Evolutionary conservation across 495 filamentous ascomycete genomes (phyloP).

Genomic region (Penicillium argentinense): DNA sequence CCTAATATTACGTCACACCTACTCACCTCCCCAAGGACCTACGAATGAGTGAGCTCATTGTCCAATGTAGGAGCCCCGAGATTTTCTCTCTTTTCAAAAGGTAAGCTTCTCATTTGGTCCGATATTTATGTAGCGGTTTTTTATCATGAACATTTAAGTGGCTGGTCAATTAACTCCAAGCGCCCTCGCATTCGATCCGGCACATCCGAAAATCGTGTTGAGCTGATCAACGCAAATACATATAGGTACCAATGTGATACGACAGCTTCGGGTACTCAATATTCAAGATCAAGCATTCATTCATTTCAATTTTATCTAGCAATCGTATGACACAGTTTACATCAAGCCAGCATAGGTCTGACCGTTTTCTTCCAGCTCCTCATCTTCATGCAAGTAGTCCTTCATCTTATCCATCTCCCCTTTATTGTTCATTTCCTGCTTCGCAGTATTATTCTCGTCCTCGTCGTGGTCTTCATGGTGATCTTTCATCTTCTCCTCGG

Average conservation of each 20-base stretch:
- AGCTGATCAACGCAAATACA: too few species aligned
- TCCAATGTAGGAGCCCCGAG: neutral
- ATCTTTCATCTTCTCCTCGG: slow-evolving; percentile 6
- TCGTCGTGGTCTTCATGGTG: neutral
- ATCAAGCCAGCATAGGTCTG: slow-evolving; percentile 9
- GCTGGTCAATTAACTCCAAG: too few species aligned
- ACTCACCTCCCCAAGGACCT: neutral
- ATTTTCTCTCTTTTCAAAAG: too few species aligned
- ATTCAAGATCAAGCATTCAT: too few species aligned
- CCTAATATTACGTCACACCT: neutral
- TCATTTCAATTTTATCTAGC: too few species aligned
- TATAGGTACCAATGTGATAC: too few species aligned
- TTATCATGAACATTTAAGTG: too few species aligned
- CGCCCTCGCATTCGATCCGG: too few species aligned
- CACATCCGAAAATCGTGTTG: too few species aligned
- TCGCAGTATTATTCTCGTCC: neutral
- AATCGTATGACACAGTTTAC: neutral
- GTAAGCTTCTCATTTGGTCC: too few species aligned
- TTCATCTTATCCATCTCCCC: slow-evolving; percentile 15
- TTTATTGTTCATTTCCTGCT: slow-evolving; percentile 4
- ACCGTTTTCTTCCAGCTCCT: slow-evolving; percentile 12
- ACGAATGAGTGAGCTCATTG: neutral
- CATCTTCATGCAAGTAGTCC: slow-evolving; percentile 8
- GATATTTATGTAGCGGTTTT: too few species aligned
- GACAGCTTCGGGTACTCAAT: too few species aligned